Evolutionary conservation across 305 asterid species (phyloP), one percentile per base, ranked within the genome.

Genomic region (Fraxinus sp.): DNA sequence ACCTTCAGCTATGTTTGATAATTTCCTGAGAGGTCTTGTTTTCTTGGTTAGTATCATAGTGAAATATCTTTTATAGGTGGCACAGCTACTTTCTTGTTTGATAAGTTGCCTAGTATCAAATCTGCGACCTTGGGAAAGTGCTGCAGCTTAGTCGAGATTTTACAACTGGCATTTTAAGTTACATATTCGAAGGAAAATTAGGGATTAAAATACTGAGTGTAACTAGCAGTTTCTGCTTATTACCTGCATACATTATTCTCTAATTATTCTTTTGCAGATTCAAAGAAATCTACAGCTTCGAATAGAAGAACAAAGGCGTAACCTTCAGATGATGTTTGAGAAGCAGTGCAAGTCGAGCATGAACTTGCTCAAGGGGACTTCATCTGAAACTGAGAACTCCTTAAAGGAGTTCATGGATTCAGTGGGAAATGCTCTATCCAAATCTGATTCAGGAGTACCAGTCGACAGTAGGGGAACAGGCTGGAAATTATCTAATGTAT

Each of bases 221-320:
- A n/a, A 2, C 57, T 46, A 13, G 44, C 24, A 5, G 35, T 52
- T 5, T 80, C 35, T 72, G 28, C n/a, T 80, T 82, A 44, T 32
- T 41, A 32, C 32, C 11, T 39, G 66, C 24, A 32, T n/a, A 46
- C n/a, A 46, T 26, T 33, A 28, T 22, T 55, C 2, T 70, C 22
- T 44, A 14, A 76, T 41, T 78, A n/a, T 64, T 22, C 41, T 85
- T 80, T 64, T 85, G 57, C 93, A 91, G 95, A 91, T 90, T 46
- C 92, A 90, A 79, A 89, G 93, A 87, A 91, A 89, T 83, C 85
- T 91, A 64, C 95, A 89, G 89, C 89, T 91, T 18, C 0, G 85
- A 26, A 26, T 26, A 26, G 28, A 26, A 26, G 28, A 26, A 26
- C 28, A 26, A 26, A 26, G 1, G 28, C 28, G 28, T 26, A 26